A percentile compares a stretch with the other conserved stretches of the same genome.
Evolutionary conservation across 1,284 basidiomycete genomes (phyloP).

Genomic region (Puccinia novopanici): DNA sequence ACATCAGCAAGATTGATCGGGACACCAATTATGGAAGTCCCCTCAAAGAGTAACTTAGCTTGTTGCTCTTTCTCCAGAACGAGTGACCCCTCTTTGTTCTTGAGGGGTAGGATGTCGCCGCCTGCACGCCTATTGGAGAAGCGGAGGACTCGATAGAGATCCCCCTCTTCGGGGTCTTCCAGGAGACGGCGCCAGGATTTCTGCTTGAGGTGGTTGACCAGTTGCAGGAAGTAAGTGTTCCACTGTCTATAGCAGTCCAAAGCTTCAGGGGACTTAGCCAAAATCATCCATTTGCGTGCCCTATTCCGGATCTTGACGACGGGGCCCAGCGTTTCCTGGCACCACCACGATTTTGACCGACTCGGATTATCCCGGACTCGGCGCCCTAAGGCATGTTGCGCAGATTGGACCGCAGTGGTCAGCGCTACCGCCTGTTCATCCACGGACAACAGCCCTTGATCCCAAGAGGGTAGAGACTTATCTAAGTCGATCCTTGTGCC

Average conservation of each 20-base stretch:
- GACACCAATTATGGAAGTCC: not conserved
- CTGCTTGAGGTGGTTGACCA: no score
- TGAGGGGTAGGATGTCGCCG: not conserved
- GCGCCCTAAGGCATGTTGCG: not conserved
- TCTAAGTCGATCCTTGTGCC: no score
- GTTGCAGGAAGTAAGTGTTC: no score
- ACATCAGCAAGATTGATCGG: not conserved
- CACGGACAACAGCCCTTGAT: no score
- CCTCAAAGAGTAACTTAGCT: no score
- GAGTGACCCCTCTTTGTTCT: not conserved
- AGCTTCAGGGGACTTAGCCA: not conserved
- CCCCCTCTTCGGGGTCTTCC: not conserved
- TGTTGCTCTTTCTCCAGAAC: no score
- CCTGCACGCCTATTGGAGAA: not conserved
- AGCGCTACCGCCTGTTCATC: no score
- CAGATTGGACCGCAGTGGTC: no score
- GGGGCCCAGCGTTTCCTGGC: not conserved
- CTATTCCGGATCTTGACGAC: not conserved
- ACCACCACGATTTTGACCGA: no score
- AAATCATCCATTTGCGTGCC: slow-evolving; percentile 9
- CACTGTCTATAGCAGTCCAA: slow-evolving; percentile 8
- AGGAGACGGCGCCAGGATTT: slow-evolving; percentile 15
- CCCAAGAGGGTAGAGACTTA: no score
- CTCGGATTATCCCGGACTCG: not conserved
- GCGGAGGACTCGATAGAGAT: not conserved